Conservation (phyloP, 345 rosid species). For the Noccaea caerulescens region DNA sequence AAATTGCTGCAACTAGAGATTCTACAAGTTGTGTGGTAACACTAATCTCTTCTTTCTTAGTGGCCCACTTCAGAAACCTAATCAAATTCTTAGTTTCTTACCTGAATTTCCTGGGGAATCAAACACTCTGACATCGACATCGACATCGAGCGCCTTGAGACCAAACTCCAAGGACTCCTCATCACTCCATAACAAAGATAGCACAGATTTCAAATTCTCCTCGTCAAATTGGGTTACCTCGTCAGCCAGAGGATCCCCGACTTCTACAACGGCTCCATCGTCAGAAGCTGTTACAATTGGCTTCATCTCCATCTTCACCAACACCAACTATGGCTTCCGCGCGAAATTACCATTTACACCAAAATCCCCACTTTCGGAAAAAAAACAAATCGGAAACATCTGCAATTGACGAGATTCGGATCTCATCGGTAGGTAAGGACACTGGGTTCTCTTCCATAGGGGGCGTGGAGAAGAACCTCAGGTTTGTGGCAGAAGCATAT, state of each 20-base stretch:
- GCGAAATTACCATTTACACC: slow-evolving; percentile 18
- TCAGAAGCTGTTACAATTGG: slow-evolving; percentile 15
- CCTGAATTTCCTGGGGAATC: slow-evolving; percentile 56
- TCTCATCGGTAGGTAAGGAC: slow-evolving; percentile 28
- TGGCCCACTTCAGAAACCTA: slow-evolving; percentile 66
- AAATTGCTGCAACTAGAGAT: slow-evolving; percentile 57
- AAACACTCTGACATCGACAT: slow-evolving; percentile 54
- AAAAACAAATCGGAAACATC: slow-evolving; percentile 11
- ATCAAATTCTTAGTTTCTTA: slow-evolving; percentile 52
- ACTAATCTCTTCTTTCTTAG: slow-evolving; percentile 42
- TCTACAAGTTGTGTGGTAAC: slow-evolving; percentile 49
- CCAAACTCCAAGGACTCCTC: slow-evolving; percentile 63
- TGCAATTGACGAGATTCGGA: slow-evolving; percentile 28
- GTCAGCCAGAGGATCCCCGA: slow-evolving; percentile 30
- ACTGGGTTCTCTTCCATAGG: slow-evolving; percentile 35
- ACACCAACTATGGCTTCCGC: slow-evolving; percentile 18
- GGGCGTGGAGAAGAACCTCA: slow-evolving; percentile 47
- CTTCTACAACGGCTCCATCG: slow-evolving; percentile 23
- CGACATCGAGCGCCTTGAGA: slow-evolving; percentile 46
- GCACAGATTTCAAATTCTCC: slow-evolving; percentile 61
- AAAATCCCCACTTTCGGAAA: slow-evolving; percentile 39
- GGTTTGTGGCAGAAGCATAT: too few relatives aligned
- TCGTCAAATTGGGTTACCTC: slow-evolving; percentile 50
- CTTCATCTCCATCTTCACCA: slow-evolving; percentile 32
- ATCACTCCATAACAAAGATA: slow-evolving; percentile 68